Evolutionary conservation across 2,329 filamentous ascomycete species (phyloP).

Genomic region (Thielaviopsis ethacetica): DNA sequence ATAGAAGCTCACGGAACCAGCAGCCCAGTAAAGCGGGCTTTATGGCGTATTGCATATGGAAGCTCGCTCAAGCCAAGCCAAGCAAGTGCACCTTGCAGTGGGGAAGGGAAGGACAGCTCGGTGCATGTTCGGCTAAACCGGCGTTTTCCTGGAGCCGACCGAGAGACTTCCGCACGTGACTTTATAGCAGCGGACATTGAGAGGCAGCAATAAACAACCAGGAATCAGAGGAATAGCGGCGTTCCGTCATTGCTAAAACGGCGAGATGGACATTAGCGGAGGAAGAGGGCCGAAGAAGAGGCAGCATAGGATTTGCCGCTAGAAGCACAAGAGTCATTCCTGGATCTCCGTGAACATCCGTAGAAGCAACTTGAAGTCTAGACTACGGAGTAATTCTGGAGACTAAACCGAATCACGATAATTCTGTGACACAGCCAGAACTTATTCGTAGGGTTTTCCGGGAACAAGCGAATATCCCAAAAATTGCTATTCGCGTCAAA

Average conservation of each 20-base stretch:
- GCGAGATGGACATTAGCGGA: not conserved
- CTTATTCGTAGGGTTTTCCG: too few relatives aligned
- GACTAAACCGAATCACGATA: too few relatives aligned
- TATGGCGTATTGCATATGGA: too few relatives aligned
- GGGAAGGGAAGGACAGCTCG: not conserved
- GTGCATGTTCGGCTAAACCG: slow-evolving; percentile 5
- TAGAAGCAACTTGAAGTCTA: not conserved
- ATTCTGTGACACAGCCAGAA: too few relatives aligned
- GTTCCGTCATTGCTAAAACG: not conserved
- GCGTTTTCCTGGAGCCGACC: not conserved
- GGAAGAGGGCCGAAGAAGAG: not conserved
- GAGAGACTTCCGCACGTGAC: not conserved
- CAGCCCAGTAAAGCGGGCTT: not conserved
- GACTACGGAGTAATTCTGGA: not conserved
- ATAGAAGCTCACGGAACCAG: slow-evolving; percentile 8
- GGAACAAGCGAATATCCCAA: too few relatives aligned
- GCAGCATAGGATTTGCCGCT: not conserved
- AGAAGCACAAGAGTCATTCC: not conserved
- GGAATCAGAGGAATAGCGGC: not conserved
- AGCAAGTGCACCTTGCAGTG: too few relatives aligned
- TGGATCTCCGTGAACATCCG: not conserved
- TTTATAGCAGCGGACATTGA: not conserved
- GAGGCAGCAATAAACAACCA: not conserved
- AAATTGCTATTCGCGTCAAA: too few relatives aligned
- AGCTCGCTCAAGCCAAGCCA: too few relatives aligned